Conservation (phyloP, 768 basidiomycete genomes). For the Phylloporus sp. region DNA sequence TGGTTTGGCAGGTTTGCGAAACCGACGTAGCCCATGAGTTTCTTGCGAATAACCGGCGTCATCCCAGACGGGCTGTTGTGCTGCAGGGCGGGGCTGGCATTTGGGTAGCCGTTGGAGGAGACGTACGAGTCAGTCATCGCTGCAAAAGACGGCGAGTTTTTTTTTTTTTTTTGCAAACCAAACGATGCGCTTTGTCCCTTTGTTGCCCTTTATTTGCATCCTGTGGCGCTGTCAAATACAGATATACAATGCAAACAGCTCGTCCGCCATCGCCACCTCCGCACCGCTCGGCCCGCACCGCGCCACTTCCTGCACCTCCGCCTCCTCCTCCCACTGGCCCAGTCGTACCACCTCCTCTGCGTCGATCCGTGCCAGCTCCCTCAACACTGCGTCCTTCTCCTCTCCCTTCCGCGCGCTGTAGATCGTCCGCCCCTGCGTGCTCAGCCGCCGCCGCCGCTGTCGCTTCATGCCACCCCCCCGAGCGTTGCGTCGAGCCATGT, state of each 20-base stretch:
- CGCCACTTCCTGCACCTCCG: background rate
- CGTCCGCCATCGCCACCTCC: constrained; percentile 14
- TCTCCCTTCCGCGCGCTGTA: constrained; percentile 16
- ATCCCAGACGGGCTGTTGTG: constrained; percentile 25
- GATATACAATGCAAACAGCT: constrained; percentile 43
- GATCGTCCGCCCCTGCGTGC: constrained; percentile 27
- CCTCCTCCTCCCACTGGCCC: background rate
- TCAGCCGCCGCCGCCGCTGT: constrained; percentile 2
- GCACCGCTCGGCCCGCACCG: background rate
- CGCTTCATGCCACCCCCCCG: background rate
- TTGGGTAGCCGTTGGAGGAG: constrained; percentile 54
- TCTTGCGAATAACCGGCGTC: constrained; percentile 67
- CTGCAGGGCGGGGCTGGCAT: constrained; percentile 59
- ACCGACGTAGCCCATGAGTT: constrained; percentile 92
- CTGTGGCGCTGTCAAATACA: constrained; percentile 28
- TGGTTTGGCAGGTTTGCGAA: constrained; percentile 99
- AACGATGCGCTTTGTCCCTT: constrained; percentile 1
- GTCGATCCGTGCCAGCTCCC: constrained; percentile 18
- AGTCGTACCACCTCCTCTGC: constrained; percentile 14
- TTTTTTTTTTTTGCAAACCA: constrained; percentile 37
- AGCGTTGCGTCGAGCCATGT: constrained; percentile 21
- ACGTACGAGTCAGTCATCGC: constrained; percentile 73
- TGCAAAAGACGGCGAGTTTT: constrained; percentile 34
- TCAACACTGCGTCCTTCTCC: background rate
- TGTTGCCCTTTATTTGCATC: constrained; percentile 33